Percentiles rank a stretch among this genome's conserved stretches.
phyloP scores from a whole-genome alignment of 2,329 filamentous ascomycete genomes.

The Arthrobotrys musiformis region DNA sequence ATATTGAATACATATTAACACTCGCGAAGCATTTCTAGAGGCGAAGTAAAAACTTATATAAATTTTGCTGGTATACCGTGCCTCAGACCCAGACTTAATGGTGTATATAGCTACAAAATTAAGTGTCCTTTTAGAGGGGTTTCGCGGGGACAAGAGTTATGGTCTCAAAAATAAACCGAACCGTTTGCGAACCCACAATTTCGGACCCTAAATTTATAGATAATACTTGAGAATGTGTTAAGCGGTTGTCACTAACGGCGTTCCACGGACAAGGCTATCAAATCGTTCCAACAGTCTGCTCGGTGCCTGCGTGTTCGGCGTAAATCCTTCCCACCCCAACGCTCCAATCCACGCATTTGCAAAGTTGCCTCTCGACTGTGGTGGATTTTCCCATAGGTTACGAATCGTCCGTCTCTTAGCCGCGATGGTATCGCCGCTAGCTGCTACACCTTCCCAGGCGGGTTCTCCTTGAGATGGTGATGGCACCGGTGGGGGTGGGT shows the following conservation, averaged over 20 bases:
- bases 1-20: no score
- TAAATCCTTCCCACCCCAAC: background rate
- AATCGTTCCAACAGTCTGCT: background rate
- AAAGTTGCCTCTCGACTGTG: background rate
- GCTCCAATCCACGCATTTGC: background rate
- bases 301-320: background rate
- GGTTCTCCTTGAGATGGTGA: background rate
- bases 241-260: background rate
- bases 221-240: no score
- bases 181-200: no score
- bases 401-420: background rate
- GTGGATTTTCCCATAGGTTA: background rate
- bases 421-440: background rate
- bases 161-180: no score
- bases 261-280: background rate
- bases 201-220: no score
- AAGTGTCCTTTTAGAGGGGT: no score
- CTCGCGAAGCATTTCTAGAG: no score
- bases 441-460: background rate
- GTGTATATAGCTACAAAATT: no score
- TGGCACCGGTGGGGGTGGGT: background rate
- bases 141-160: no score
- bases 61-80: no score
- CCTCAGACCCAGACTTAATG: no score
- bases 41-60: no score